Percentiles rank a stretch among this genome's conserved stretches.
Conservation (phyloP, 805 yeast species). For the Ogataea ramenticola region DNA sequence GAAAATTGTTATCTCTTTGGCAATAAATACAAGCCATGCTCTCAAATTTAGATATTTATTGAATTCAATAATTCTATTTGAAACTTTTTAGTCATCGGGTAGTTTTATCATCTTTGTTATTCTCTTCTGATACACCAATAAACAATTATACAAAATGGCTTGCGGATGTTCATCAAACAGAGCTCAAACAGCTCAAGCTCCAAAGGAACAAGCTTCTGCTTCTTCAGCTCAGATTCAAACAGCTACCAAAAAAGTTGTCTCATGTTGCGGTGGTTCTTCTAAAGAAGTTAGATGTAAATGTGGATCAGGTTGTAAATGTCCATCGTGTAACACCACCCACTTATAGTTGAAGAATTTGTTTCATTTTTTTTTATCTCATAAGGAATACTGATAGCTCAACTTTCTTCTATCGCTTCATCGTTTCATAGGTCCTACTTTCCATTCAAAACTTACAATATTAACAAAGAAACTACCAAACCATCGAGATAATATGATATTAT, state of each 20-base stretch:
- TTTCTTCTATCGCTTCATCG: too few relatives aligned
- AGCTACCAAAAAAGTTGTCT: constrained; percentile 4
- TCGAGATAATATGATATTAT: too few relatives aligned
- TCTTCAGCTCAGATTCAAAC: background rate
- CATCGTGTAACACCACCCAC: constrained; percentile 30
- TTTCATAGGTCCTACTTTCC: too few relatives aligned
- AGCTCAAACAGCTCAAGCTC: background rate
- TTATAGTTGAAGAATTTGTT: constrained; percentile 5
- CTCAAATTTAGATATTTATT: too few relatives aligned
- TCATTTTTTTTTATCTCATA: too few relatives aligned
- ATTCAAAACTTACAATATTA: too few relatives aligned
- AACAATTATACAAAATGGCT: constrained; percentile 11
- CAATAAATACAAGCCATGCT: background rate
- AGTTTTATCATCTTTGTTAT: background rate
- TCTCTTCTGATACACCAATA: background rate
- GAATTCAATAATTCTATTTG: too few relatives aligned
- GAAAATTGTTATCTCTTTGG: background rate
- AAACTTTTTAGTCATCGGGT: too few relatives aligned
- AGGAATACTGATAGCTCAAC: too few relatives aligned
- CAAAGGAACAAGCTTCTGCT: background rate
- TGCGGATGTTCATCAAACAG: constrained; percentile 15
- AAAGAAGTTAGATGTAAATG: constrained; percentile 22
- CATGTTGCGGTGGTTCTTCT: constrained; percentile 23
- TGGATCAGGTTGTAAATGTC: constrained; percentile 29
- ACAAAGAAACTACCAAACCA: too few relatives aligned